phyloP scores from a whole-genome alignment of 2,329 filamentous ascomycete species.

The Paradendryphiella salina region DNA sequence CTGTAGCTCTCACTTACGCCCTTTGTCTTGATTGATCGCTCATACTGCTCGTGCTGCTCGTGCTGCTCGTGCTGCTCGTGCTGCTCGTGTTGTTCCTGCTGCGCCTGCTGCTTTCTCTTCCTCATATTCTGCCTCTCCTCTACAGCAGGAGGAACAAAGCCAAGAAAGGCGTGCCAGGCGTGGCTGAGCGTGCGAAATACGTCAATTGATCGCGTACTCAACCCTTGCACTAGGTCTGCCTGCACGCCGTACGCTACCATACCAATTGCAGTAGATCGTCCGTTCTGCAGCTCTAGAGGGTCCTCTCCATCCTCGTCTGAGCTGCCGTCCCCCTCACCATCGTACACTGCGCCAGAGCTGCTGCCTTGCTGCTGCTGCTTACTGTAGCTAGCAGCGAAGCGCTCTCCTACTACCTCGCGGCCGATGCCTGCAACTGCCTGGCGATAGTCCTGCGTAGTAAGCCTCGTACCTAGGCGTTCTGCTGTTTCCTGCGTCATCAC shows the following conservation, averaged over 20 bases:
- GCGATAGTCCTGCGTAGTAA: neutral
- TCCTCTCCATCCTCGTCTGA: neutral
- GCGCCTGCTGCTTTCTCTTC: neutral
- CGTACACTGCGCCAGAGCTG: neutral
- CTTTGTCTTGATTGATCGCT: too few species aligned
- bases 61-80: too few species aligned
- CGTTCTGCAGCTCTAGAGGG: neutral
- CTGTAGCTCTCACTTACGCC: too few species aligned
- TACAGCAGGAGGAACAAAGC: neutral
- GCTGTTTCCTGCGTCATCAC: neutral
- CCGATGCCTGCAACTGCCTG: neutral
- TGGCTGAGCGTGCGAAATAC: neutral
- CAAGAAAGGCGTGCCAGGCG: neutral
- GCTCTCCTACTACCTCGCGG: neutral
- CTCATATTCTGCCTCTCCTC: neutral
- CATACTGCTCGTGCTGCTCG: too few species aligned
- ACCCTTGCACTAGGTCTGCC: neutral
- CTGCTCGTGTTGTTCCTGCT: too few species aligned
- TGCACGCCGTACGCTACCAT: neutral
- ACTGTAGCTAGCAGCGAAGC: neutral
- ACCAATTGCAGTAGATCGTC: neutral
- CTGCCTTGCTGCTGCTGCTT: neutral
- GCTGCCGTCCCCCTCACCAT: neutral
- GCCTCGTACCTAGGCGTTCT: neutral
- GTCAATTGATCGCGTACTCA: neutral